A percentile compares a stretch with the other conserved stretches of the same genome.
These are phyloP conservation scores for Marsdenia floribunda DNA, from an alignment of 257 asterid genomes.

Conservation along the genomic window DNA sequence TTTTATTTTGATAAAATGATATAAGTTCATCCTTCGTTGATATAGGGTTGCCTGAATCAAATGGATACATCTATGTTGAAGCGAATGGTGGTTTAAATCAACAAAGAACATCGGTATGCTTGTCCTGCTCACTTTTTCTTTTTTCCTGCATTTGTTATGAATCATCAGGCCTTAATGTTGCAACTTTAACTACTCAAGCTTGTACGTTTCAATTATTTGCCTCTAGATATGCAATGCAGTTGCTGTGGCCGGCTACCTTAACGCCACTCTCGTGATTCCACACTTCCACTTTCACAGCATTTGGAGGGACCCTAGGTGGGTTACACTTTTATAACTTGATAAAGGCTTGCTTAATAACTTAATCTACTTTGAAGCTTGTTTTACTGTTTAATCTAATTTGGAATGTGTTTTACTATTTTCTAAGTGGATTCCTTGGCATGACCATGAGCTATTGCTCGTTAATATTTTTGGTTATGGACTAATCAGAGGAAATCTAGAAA, in stretches of 20 bases:
- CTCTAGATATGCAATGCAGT: slow-evolving; percentile 98
- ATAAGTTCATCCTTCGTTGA: not conserved
- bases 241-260: slow-evolving; percentile 96
- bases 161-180: not conserved
- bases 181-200: not conserved
- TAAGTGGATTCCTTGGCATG: not conserved
- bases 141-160: not conserved
- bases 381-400: not conserved
- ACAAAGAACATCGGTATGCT: slow-evolving; percentile 86
- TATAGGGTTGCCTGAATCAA: slow-evolving; percentile 48
- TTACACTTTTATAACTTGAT: not conserved
- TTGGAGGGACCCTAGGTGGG: slow-evolving; percentile 97
- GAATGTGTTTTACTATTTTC: not conserved
- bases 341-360: not conserved
- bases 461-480: not conserved
- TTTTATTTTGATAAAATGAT: not conserved
- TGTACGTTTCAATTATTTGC: slow-evolving; percentile 17
- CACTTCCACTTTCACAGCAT: slow-evolving; percentile 93
- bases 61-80: slow-evolving; percentile 52
- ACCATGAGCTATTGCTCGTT: not conserved
- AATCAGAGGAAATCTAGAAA: not conserved
- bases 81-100: slow-evolving; percentile 99
- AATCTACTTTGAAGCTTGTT: slow-evolving; percentile 4
- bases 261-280: slow-evolving; percentile 93
- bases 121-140: not conserved